phyloP scores from a whole-genome alignment of 2,329 filamentous ascomycete species.

The Aureobasidium subglaciale region DNA sequence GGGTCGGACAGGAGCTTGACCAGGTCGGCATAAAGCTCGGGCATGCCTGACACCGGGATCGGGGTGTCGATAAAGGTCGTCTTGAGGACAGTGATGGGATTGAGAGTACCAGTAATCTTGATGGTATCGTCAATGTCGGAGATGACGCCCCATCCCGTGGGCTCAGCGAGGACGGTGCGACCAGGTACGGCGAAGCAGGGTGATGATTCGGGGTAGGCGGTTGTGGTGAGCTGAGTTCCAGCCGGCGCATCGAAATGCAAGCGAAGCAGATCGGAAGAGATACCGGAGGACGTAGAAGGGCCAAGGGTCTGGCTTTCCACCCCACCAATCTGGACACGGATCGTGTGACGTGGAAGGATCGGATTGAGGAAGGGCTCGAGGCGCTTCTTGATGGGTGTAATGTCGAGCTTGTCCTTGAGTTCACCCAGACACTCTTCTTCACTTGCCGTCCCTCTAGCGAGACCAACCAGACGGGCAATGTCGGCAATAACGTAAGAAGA shows the following conservation, averaged over 20 bases:
- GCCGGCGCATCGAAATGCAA: constrained; percentile 23
- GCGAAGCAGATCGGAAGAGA: constrained; percentile 25
- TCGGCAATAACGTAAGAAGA: constrained; percentile 62
- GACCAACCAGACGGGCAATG: constrained; percentile 61
- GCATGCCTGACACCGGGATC: constrained; percentile 69
- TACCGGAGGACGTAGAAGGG: constrained; percentile 27
- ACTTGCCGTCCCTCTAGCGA: constrained; percentile 45
- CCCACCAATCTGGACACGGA: constrained; percentile 55
- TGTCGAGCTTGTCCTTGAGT: constrained; percentile 32
- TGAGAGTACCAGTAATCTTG: constrained; percentile 78
- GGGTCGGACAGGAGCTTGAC: constrained; percentile 50
- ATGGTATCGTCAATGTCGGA: constrained; percentile 95
- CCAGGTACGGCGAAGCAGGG: constrained; percentile 5
- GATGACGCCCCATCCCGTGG: constrained; percentile 76
- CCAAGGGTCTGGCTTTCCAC: constrained; percentile 30
- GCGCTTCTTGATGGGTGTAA: constrained; percentile 55
- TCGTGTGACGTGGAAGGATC: constrained; percentile 61
- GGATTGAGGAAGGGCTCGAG: constrained; percentile 73
- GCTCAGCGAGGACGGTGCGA: constrained; percentile 62
- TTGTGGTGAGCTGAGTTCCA: constrained; percentile 34
- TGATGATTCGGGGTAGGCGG: constrained; percentile 16
- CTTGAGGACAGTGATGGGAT: constrained; percentile 70
- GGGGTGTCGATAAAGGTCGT: constrained; percentile 77
- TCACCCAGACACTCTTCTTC: constrained; percentile 39
- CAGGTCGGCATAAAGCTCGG: constrained; percentile 68